Conservation (phyloP, 192 early-diverging fungal species). For the Gamsiella multidivaricata region DNA sequence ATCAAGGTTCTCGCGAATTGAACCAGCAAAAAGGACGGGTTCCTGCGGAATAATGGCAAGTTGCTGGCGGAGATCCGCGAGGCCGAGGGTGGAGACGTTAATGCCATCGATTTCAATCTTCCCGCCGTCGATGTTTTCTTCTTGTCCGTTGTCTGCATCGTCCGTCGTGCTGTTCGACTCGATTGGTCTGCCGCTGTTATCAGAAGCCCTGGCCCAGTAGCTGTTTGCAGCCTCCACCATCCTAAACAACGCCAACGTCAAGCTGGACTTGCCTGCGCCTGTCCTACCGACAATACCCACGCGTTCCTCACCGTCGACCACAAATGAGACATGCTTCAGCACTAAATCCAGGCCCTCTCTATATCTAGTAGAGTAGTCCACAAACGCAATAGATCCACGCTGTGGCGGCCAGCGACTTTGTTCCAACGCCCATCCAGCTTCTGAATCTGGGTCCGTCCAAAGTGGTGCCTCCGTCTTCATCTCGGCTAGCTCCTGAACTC, state of each 20-base stretch:
- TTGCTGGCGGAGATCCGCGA: conserved; percentile 62
- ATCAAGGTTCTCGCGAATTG: conserved; percentile 66
- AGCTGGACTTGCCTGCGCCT: conserved; percentile 58
- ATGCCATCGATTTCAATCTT: conserved; percentile 77
- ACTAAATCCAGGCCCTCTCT: conserved; percentile 73
- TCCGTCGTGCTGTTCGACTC: background rate
- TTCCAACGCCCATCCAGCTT: conserved; percentile 74
- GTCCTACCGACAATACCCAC: conserved; percentile 89
- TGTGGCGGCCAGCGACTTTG: conserved; percentile 66
- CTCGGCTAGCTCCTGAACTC: conserved; percentile 40
- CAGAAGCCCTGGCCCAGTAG: background rate
- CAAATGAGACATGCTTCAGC: conserved; percentile 75
- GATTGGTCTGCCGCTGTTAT: background rate
- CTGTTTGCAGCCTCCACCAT: conserved; percentile 54
- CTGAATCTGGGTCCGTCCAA: conserved; percentile 32
- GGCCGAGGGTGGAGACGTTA: conserved; percentile 69
- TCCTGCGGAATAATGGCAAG: conserved; percentile 85
- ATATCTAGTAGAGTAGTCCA: conserved; percentile 79
- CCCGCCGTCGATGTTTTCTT: conserved; percentile 50
- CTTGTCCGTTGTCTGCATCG: background rate
- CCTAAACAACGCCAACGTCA: conserved; percentile 63
- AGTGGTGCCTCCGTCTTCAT: conserved; percentile 42
- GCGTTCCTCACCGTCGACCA: conserved; percentile 67
- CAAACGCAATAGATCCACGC: conserved; percentile 73
- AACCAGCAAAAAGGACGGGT: conserved; percentile 72